Base-by-base conservation (phyloP, 352 stramenopile genomes). In the Phytopythium aichiense region DNA sequence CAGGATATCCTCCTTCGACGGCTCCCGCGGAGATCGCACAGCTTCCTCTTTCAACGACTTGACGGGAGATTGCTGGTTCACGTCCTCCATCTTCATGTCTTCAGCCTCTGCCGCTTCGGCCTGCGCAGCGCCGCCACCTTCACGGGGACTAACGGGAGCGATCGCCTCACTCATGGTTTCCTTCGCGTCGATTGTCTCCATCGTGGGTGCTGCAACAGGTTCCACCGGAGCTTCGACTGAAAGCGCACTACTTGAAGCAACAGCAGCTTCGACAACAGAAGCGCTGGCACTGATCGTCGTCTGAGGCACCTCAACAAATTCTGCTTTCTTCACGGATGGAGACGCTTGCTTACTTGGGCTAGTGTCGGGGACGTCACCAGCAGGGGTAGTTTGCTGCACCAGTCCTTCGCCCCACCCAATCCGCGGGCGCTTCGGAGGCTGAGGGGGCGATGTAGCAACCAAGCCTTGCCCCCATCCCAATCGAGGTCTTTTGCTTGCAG, bases 381-480 rank as follows among this genome's bases (percentile, higher is more conserved):
- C 33, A 22, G 52, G 30, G 1, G 52, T 20, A 35, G 45, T 23
- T 40, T 84, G 63, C 35, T 81, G 70, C 38, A 91, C 69, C n/a
- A 94, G 63, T 30, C 85, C 85, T 66, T 92, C 74, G 22, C 87
- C 87, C 87, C 87, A 95, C 12, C 82, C 84, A 68, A 95, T 87
- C 18, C 87, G 79, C 52, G 84, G 84, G 18, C 87, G 84, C 60
- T 95, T 95, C 50, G 67, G 64, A 56, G 79, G 74, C 43, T 85
- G 71, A 37, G 79, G 79, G 31, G 79, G 77, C 28, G 79, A 92
- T 4, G 76, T 67, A 1, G 79, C 79, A 5, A 91, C 75, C n/a
- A 95, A 68, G 13, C 87, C 87, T 73, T 95, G 87, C 4, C 87
- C 87, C 87, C 87, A 95, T 20, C 84, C 87, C 20, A 95, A 64